These are phyloP conservation scores for Leptographium galeiforme DNA, from an alignment of 2,329 filamentous ascomycete species.

Conservation along the genomic window DNA sequence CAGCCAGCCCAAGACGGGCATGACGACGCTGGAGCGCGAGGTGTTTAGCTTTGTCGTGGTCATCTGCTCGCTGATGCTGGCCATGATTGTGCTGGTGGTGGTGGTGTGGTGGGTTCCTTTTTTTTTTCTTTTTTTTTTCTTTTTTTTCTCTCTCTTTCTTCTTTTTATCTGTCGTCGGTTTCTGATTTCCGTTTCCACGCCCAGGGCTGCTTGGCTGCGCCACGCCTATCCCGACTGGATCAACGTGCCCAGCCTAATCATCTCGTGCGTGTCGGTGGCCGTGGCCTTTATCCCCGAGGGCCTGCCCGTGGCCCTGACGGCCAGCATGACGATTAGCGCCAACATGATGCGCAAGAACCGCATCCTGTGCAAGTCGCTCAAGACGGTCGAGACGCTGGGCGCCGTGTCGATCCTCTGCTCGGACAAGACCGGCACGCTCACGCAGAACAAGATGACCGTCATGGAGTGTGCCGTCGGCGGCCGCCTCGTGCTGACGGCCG, in stretches of 20 bases:
- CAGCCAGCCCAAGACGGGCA: constrained; percentile 50
- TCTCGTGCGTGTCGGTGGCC: constrained; percentile 57
- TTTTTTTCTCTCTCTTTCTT: no score
- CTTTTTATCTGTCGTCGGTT: no score
- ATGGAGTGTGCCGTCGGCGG: constrained; percentile 55
- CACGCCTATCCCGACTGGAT: constrained; percentile 57
- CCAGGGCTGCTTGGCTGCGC: constrained; percentile 51
- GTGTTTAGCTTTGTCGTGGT: constrained; percentile 59
- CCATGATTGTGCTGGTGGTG: constrained; percentile 51
- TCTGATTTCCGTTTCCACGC: no score
- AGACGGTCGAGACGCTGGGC: constrained; percentile 65
- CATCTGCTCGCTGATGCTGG: constrained; percentile 53
- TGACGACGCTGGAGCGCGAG: constrained; percentile 60
- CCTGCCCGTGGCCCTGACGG: constrained; percentile 55
- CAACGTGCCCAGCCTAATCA: constrained; percentile 56
- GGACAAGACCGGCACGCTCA: constrained; percentile 64
- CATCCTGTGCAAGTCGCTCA: constrained; percentile 66
- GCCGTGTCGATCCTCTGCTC: constrained; percentile 62
- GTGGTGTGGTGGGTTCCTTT: constrained; percentile 34
- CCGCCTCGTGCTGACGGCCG: constrained; percentile 30
- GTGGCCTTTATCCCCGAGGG: constrained; percentile 69
- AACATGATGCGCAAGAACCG: constrained; percentile 66
- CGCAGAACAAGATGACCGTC: constrained; percentile 59
- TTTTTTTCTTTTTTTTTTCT: no score
- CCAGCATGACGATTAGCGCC: constrained; percentile 61